Base-by-base conservation (phyloP, 1,284 basidiomycete species). In the Bondarzewia mesenterica region DNA sequence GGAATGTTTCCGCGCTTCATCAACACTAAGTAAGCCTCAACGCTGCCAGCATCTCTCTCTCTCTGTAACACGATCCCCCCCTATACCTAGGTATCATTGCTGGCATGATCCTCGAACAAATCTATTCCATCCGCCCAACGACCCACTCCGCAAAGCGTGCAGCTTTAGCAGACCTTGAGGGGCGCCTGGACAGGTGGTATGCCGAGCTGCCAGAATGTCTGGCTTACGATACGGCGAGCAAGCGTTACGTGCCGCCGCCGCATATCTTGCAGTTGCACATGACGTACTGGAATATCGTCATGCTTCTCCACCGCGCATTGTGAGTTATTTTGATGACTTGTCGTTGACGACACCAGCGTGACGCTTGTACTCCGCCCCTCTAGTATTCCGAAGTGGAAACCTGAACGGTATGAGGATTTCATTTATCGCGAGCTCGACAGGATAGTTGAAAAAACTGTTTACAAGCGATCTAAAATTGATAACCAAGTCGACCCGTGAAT, bases 251-350 rank as follows among this genome's bases (percentile, higher is more conserved):
- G 7, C 80, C 82, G 10, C 72, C 81, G 5, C 80, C 84, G 4
- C 80, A 84, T 51, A 71, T 91, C 23, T 61, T 92, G 20, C 73
- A 80, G 43, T 68, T 92, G 26, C 86, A 93, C 57, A 73, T 89
- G 46, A 75, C 86, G 57, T 91, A 92, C 62, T 89, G 86, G 76
- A 79, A 77, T 8, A 75, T 85, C 12, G 78, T 92, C 5, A 70
- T 92, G 16, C 69, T 92, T 26, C 71, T 92, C 26, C 80, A 92
- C 63, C 77, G 90, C 36, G 87, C 86, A 18, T 92, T 88, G 86
- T 89, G 62, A 72, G 87, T 74, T 25, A 46, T 42, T 38, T 40
- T 54, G 36, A 39, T 48, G 37, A 22, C 38, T 42, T 42, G 51
- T n/a, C n/a, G n/a, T n/a, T n/a, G n/a, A n/a, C n/a, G n/a, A n/a